phyloP scores from a whole-genome alignment of 106 monocot species.

The Apostasia shenzhenica region DNA sequence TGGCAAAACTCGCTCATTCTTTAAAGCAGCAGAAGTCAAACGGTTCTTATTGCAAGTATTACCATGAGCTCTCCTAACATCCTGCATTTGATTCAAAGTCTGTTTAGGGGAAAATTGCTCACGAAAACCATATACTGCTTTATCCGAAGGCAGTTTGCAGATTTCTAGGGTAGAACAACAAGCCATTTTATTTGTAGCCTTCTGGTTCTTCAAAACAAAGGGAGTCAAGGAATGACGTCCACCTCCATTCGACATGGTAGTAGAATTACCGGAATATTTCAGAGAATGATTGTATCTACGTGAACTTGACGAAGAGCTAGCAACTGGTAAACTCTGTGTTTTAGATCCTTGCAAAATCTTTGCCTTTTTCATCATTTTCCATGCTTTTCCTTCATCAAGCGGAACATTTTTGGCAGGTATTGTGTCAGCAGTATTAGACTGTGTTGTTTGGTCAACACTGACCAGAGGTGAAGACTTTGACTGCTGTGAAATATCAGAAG shows the following conservation, averaged over 20 bases:
- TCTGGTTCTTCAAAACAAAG: not conserved
- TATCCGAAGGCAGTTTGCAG: not conserved
- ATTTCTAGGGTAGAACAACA: not conserved
- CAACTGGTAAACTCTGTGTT: not conserved
- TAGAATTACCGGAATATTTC: not conserved
- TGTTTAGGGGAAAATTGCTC: not conserved
- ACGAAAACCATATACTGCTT: not conserved
- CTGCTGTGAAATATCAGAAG: conserved; percentile 5
- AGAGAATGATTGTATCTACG: not conserved
- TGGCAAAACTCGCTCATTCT: not conserved
- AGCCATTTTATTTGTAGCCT: not conserved
- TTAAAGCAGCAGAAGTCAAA: not conserved
- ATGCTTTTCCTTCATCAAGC: conserved; percentile 47
- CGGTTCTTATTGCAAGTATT: not conserved
- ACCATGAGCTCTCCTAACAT: not conserved
- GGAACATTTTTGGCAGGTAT: not conserved
- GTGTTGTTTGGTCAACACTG: not conserved
- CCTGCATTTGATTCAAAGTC: not conserved
- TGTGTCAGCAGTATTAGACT: conserved; percentile 7
- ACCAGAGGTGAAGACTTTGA: not conserved
- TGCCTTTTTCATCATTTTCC: conserved; percentile 73
- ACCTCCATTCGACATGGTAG: not conserved
- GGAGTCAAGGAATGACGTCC: not conserved
- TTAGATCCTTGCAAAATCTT: conserved; percentile 18
- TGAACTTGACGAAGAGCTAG: not conserved